Percentiles rank a stretch among this genome's conserved stretches.
Evolutionary conservation across 139 green algal species (phyloP).

Genomic region (Nannochloris sp.): DNA sequence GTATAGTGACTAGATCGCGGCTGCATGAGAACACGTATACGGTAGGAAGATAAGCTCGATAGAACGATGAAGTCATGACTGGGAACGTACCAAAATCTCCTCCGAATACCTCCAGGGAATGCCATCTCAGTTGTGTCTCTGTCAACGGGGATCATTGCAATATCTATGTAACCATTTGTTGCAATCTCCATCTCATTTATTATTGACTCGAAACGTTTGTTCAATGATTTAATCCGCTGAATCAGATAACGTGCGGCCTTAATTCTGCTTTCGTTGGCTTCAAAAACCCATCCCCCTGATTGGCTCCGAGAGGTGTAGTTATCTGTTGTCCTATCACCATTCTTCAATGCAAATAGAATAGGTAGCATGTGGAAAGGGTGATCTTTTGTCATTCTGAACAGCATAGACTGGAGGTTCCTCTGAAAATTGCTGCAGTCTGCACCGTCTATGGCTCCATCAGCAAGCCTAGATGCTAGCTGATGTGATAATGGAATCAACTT

Average conservation of each 20-base stretch:
- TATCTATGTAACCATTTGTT: slow-evolving; percentile 63
- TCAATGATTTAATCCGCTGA: slow-evolving; percentile 1
- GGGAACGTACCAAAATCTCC: slow-evolving; percentile 5
- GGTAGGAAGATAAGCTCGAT: neutral
- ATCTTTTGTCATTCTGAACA: slow-evolving; percentile 55
- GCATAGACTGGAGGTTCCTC: slow-evolving; percentile 25
- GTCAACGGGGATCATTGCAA: slow-evolving; percentile 37
- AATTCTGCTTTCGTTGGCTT: slow-evolving; percentile 28
- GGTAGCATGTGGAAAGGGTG: slow-evolving; percentile 81
- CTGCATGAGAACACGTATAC: neutral
- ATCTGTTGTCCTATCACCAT: slow-evolving; percentile 39
- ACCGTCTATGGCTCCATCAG: neutral
- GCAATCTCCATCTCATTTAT: slow-evolving; percentile 45
- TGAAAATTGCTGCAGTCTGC: slow-evolving; percentile 21
- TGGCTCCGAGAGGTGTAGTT: neutral
- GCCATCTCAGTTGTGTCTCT: slow-evolving; percentile 15
- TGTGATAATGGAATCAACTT: slow-evolving; percentile 84
- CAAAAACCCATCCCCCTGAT: neutral
- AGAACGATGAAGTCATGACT: no score
- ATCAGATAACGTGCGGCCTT: slow-evolving; percentile 23
- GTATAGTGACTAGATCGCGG: slow-evolving; percentile 14
- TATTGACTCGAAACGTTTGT: neutral
- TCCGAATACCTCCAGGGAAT: slow-evolving; percentile 19
- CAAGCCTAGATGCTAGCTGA: slow-evolving; percentile 43
- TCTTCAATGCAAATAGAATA: slow-evolving; percentile 58